Evolutionary conservation across 2,329 filamentous ascomycete genomes (phyloP).

Genomic region (Paracamarosporium sp.): DNA sequence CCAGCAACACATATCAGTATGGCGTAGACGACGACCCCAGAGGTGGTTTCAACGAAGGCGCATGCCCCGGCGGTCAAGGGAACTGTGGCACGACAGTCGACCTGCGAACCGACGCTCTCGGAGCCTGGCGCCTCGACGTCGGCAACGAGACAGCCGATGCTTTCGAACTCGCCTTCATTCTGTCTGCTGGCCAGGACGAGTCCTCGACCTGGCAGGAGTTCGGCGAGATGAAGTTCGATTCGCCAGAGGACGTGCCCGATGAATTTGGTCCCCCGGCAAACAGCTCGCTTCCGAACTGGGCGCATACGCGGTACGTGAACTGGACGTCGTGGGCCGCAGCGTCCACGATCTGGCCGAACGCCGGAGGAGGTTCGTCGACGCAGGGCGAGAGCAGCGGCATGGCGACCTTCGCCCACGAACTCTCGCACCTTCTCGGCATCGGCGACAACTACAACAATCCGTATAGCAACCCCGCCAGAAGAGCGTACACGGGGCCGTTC

Average conservation of each 20-base stretch:
- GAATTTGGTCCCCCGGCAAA: constrained; percentile 58
- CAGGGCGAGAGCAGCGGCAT: constrained; percentile 62
- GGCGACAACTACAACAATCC: constrained; percentile 65
- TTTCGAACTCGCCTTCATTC: constrained; percentile 61
- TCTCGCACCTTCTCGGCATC: constrained; percentile 55
- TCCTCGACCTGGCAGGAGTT: constrained; percentile 65
- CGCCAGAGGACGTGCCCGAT: constrained; percentile 56
- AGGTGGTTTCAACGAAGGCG: constrained; percentile 55
- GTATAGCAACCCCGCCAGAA: constrained; percentile 53
- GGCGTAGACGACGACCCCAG: constrained; percentile 52
- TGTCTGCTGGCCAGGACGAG: constrained; percentile 63
- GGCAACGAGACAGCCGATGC: constrained; percentile 56
- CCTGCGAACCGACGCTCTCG: constrained; percentile 58
- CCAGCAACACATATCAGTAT: constrained; percentile 57
- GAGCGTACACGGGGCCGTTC: constrained; percentile 60
- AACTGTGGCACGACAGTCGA: constrained; percentile 52
- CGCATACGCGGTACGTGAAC: constrained; percentile 59
- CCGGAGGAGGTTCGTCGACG: constrained; percentile 59
- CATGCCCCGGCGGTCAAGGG: constrained; percentile 51
- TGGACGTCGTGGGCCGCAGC: constrained; percentile 63
- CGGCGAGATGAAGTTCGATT: constrained; percentile 60
- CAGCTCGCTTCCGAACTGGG: constrained; percentile 53
- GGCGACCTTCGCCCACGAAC: constrained; percentile 61
- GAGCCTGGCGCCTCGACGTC: constrained; percentile 59
- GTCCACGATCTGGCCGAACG: constrained; percentile 61